Evolutionary conservation across 2,329 filamentous ascomycete species (phyloP), one percentile per base, ranked within the genome.

Genomic region (Penicillium sp.): DNA sequence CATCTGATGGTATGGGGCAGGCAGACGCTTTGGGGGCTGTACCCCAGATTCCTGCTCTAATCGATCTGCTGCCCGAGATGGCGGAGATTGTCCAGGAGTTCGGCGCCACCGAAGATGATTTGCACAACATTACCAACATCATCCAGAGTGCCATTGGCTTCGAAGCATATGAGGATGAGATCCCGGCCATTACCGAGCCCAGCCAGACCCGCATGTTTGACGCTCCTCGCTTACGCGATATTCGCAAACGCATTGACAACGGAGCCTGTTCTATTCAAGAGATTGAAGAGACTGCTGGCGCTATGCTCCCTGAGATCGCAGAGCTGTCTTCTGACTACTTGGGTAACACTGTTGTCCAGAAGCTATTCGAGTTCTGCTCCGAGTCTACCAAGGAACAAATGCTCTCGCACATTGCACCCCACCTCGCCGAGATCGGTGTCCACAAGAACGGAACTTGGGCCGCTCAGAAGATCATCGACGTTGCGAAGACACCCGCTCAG

Each of bases 401-500:
- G 94, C 79, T 99, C 51, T 74, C 78, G 13, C 85, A 92, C 67
- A 95, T 99, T 64, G 85, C 89, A 2, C 92, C 92, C 51, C 92
- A 96, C 68, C 82, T 97, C 69, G 91, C 92, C 24, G 92, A 97
- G 74, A 96, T 97, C 73, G 94, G 94, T 63, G 86, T 96, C 7
- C 94, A 99, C 81, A 99, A 99, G 82, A 99, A 99, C 66, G 94
- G 94, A 56, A 99, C 94, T 1, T 99, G 94, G 94, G 94, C 94
- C 48, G 94, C 94, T 1, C 94, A 99, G 75, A 99, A 97, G 81
- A 97, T 99, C 66, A 97, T 99, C 62, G 92, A 97, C 65, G 90
- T 96, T 6, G 92, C 91, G 70, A 90, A 94, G 74, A 90, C 88
- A 0, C 85, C 88, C 5, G 77, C 79, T 36, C 92, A 97, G 74